Evolutionary conservation across 2,329 filamentous ascomycete genomes (phyloP), one percentile per base, ranked within the genome.

Genomic region (Penicillium sp.): DNA sequence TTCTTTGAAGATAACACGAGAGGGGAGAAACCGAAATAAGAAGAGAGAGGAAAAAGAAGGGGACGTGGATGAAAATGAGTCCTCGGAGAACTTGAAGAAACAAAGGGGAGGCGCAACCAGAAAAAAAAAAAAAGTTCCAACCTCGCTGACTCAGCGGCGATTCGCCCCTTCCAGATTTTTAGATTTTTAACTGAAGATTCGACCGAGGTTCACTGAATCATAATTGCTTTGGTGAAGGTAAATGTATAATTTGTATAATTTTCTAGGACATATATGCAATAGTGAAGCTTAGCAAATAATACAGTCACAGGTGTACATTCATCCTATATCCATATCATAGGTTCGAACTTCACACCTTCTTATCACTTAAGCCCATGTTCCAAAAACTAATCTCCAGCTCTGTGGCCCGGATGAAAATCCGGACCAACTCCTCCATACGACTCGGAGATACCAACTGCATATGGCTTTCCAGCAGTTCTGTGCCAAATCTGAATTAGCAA

Each of bases 381-480:
- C 85, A 89, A 63, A 89, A 89, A 1, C 77, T 80, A 52, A 79
- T 82, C 67, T 89, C 85, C 77, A 88, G 81, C 78, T 87, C 65
- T 13, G 89, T 94, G n/a, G 86, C 88, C 57, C 89, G 85, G 38
- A 89, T 81, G 62, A 96, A 96, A 41, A 96, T 88, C 54, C 80
- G 76, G 37, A 91, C 81, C 40, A 97, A 71, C 63, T 95, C 86
- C 58, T 95, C 89, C 47, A 96, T 79, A 35, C 89, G 77, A 29
- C 74, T 75, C 0, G 85, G 82, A 2, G 87, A 90, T 56, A 91
- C 86, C 40, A 81, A 71, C n/a, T 77, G 71, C 13, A 86, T 83
- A 61, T 89, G 78, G 56, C 80, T 79, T 67, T 96, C 91, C 7
- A 96, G 75, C 24, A 94, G 69, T 50, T 80, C 86, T 86, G 49